Conservation (phyloP, 306 rosid genomes). For the Pueraria montana region DNA sequence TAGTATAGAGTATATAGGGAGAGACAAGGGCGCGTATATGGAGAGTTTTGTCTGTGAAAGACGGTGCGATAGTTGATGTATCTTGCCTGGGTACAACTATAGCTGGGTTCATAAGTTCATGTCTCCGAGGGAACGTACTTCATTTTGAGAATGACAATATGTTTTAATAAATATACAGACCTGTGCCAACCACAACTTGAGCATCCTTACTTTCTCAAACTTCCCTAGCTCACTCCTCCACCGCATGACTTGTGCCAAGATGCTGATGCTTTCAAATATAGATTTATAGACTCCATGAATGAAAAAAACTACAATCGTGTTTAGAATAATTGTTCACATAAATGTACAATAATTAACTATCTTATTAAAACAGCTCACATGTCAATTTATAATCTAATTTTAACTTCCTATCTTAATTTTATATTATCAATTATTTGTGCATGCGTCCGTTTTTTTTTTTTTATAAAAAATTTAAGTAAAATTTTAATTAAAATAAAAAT, state of each 20-base stretch:
- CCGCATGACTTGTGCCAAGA: neutral
- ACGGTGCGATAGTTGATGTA: constrained; percentile 20
- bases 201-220: constrained; percentile 11
- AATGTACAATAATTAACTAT: neutral
- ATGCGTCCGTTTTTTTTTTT: neutral
- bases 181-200: neutral
- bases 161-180: no score
- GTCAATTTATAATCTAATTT: neutral
- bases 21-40: neutral
- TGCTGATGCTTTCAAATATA: neutral
- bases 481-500: neutral
- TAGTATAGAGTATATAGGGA: neutral
- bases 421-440: neutral
- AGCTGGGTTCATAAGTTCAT: constrained; percentile 25
- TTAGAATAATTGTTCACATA: neutral
- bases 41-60: constrained; percentile 20
- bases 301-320: neutral
- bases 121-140: constrained; percentile 11
- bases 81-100: constrained; percentile 29
- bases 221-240: neutral
- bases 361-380: neutral
- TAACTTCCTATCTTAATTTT: neutral
- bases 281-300: neutral
- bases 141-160: constrained; percentile 23
- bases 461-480: neutral